Evolutionary conservation across 1,284 basidiomycete species (phyloP), one percentile per base, ranked within the genome.

Genomic region (Fistulinella cinereoalba): DNA sequence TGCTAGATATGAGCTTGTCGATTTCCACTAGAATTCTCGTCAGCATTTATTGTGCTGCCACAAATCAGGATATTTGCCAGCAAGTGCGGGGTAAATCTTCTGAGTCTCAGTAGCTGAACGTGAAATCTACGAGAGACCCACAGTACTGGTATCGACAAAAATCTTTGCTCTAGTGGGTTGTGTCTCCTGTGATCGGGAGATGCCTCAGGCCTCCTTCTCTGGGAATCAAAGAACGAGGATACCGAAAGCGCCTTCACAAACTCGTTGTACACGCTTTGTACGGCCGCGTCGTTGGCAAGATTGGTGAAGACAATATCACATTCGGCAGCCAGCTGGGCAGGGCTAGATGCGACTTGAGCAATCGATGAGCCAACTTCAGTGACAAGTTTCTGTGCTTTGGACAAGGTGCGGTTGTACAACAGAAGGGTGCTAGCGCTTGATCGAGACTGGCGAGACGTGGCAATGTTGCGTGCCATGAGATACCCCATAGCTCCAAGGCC

Each of bases 231-330:
- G n/a, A n/a, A n/a, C n/a, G n/a, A n/a, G n/a, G n/a, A 40, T 51
- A 74, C 74, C 56, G 60, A 64, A 16, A 91, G 72, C 2, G 76
- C 77, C 32, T 76, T 70, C n/a, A 77, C 75, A 43, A 92, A 80
- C 43, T 79, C 64, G 37, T 74, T 69, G 62, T 88, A 93, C 8
- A 89, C 74, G n/a, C 65, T 67, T 63, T 80, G 79, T 9, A 91
- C 87, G 9, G 80, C 87, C 8, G 76, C 77, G 57, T 97, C 93
- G 54, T 78, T 80, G 13, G 80, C 76, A 23, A 96, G 75, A 51
- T 79, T 85, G 34, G 88, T 88, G 61, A 96, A 71, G 59, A 96
- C 78, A 54, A 96, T 69, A 67, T 96, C 90, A 62, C 87, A 88
- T 57, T 84, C 72, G 12, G 54, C 61, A 1, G 75, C 87, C 46